Evolutionary conservation across 176 grass and related monocot species (phyloP).

Genomic region (Tillandsia leiboldiana): DNA sequence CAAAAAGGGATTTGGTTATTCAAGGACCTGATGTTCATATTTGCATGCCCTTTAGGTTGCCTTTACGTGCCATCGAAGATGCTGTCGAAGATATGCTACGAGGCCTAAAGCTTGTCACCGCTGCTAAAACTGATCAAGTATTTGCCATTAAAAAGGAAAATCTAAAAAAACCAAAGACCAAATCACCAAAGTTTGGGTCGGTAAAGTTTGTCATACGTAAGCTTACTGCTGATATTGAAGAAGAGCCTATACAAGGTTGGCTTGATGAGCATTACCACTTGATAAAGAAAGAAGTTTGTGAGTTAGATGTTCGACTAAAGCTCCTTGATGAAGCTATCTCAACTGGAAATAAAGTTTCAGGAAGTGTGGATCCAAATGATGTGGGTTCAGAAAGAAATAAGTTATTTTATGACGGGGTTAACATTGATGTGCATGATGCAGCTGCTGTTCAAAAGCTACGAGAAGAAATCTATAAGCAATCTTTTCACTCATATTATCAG

Average conservation of each 20-base stretch:
- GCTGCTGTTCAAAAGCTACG: slow-evolving; percentile 43
- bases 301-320: slow-evolving; percentile 69
- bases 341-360: slow-evolving; percentile 18
- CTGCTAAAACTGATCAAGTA: slow-evolving; percentile 59
- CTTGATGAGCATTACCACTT: slow-evolving; percentile 96
- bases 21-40: slow-evolving; percentile 88
- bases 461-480: slow-evolving; percentile 84
- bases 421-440: slow-evolving; percentile 49
- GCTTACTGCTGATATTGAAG: slow-evolving; percentile 86
- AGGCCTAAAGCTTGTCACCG: slow-evolving; percentile 73
- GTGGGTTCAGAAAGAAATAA: slow-evolving; percentile 32
- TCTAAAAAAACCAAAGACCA: slow-evolving; percentile 46
- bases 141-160: slow-evolving; percentile 57
- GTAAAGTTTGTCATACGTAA: slow-evolving; percentile 83
- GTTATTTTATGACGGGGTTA: slow-evolving; percentile 34
- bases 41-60: slow-evolving; percentile 90
- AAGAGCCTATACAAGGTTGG: slow-evolving; percentile 97
- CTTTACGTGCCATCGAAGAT: slow-evolving; percentile 94
- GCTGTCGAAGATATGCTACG: slow-evolving; percentile 89
- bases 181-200: slow-evolving; percentile 62
- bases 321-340: slow-evolving; percentile 69
- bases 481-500: slow-evolving; percentile 77
- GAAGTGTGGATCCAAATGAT: slow-evolving; percentile 38
- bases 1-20: slow-evolving; percentile 80
- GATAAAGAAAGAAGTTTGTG: slow-evolving; percentile 74